phyloP scores from a whole-genome alignment of 169 alveolate species.

The Plasmodium malariae region DNA sequence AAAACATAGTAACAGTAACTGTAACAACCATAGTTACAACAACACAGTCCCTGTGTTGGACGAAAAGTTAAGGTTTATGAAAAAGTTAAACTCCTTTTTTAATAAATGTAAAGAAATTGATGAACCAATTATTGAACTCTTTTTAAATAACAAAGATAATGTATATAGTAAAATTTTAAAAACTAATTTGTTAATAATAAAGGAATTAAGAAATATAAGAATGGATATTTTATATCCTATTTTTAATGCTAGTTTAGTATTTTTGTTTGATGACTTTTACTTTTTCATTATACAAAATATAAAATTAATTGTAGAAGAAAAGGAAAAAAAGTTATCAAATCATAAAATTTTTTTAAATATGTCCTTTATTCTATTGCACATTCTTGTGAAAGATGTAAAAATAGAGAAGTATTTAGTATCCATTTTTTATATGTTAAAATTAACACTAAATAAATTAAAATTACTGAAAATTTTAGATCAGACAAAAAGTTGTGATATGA shows the following conservation, averaged over 20 bases:
- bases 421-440: conserved; percentile 69
- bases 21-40: not conserved
- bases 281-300: conserved; percentile 75
- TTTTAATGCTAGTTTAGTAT: conserved; percentile 73
- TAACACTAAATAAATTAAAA: conserved; percentile 42
- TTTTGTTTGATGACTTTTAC: conserved; percentile 69
- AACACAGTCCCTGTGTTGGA: not conserved
- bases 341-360: conserved; percentile 54
- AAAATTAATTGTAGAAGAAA: conserved; percentile 61
- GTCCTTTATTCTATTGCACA: conserved; percentile 61
- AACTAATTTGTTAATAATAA: conserved; percentile 58
- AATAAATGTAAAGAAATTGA: conserved; percentile 13
- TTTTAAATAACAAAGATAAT: conserved; percentile 67
- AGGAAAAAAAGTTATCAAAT: conserved; percentile 19
- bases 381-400: conserved; percentile 57
- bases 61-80: conserved; percentile 21
- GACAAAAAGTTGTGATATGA: not conserved
- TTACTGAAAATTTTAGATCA: conserved; percentile 28
- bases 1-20: not conserved
- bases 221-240: conserved; percentile 70
- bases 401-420: conserved; percentile 72
- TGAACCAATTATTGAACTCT: conserved; percentile 25
- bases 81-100: conserved; percentile 34
- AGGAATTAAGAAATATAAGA: conserved; percentile 28
- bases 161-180: conserved; percentile 71